These are phyloP conservation scores for Spongispora temasekensis DNA, from an alignment of 1,284 basidiomycete species.

Conservation along the genomic window DNA sequence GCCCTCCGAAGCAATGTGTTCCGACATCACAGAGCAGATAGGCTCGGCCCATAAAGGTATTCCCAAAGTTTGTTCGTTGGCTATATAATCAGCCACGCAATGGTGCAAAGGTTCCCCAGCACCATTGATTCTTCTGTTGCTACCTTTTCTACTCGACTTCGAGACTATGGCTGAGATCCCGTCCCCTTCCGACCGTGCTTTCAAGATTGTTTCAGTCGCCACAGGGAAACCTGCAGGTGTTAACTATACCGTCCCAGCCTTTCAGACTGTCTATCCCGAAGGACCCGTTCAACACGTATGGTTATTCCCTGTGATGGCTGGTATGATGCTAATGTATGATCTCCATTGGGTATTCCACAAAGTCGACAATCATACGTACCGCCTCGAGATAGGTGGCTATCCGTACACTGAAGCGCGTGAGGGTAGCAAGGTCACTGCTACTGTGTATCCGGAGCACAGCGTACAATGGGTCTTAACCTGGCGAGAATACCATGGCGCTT, in stretches of 20 bases:
- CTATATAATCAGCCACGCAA: no score
- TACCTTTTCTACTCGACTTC: no score
- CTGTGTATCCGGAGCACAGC: neutral
- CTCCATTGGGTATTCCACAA: neutral
- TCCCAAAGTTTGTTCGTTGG: no score
- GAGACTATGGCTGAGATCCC: neutral
- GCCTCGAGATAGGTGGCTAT: neutral
- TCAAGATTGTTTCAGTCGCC: neutral
- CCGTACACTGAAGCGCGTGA: neutral
- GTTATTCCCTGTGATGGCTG: neutral
- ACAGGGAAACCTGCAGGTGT: neutral
- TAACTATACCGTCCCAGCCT: neutral
- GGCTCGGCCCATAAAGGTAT: no score
- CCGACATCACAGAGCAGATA: no score
- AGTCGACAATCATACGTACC: neutral
- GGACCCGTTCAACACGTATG: neutral
- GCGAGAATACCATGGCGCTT: neutral
- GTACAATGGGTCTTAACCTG: neutral
- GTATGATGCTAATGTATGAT: neutral
- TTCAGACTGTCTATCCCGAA: neutral
- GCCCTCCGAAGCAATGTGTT: no score
- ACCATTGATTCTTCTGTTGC: no score
- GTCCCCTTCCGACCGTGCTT: neutral
- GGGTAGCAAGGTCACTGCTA: neutral
- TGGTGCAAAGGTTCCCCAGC: no score